Conservation (phyloP, 2,329 filamentous ascomycete species). For the Acephala macrosclerotiorum region DNA sequence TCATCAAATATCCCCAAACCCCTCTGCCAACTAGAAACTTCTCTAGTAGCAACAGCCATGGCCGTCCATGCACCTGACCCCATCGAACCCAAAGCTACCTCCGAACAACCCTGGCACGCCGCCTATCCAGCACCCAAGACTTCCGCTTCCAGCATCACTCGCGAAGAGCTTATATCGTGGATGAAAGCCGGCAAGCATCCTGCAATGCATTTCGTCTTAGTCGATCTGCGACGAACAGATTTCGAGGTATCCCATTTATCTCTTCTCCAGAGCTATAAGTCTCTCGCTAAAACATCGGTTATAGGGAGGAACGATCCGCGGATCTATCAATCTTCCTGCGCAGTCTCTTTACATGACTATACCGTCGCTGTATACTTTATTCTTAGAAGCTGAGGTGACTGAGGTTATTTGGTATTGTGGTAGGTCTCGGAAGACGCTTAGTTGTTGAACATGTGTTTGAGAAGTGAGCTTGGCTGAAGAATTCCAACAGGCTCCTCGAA, state of each 20-base stretch:
- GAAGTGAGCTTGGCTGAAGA: neutral
- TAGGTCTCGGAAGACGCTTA: constrained; percentile 19
- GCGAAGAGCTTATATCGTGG: constrained; percentile 15
- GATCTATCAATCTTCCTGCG: constrained; percentile 46
- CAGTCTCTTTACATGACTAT: constrained; percentile 44
- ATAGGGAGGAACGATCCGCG: constrained; percentile 45
- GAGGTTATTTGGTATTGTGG: constrained; percentile 44
- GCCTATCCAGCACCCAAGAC: constrained; percentile 21
- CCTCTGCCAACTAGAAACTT: neutral
- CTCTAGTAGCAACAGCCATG: too few relatives aligned
- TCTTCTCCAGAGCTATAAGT: neutral
- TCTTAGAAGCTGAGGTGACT: constrained; percentile 37
- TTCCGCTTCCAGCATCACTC: constrained; percentile 11
- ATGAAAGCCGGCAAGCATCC: constrained; percentile 12
- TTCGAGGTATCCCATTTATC: constrained; percentile 17
- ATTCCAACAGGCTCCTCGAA: constrained; percentile 44
- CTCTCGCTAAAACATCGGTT: neutral
- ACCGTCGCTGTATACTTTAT: constrained; percentile 41
- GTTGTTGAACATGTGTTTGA: neutral
- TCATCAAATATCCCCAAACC: neutral
- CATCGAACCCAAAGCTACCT: neutral
- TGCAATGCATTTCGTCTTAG: constrained; percentile 40
- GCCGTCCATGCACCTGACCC: too few relatives aligned
- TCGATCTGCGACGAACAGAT: constrained; percentile 47
- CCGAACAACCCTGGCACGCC: constrained; percentile 21